phyloP scores from a whole-genome alignment of 2,329 filamentous ascomycete species.

The Tolypocladium tropicale region DNA sequence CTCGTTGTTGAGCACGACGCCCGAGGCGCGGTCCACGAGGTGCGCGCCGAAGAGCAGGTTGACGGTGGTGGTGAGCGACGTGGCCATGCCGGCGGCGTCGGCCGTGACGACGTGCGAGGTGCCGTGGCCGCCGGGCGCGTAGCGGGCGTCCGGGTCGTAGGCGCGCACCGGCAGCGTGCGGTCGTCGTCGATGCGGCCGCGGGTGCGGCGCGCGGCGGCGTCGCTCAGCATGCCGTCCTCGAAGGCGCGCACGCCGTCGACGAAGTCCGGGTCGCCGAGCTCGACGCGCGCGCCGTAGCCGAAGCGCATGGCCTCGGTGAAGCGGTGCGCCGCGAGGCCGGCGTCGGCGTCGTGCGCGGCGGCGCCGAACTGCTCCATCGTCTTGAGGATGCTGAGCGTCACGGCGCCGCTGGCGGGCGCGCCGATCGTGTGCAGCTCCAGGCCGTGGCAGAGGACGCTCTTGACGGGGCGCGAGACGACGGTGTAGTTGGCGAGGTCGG shows the following conservation, averaged over 20 bases:
- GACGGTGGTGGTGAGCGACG: constrained; percentile 77
- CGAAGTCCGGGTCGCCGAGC: constrained; percentile 73
- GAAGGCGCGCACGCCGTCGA: constrained; percentile 50
- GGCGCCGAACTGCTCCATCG: constrained; percentile 64
- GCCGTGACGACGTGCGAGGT: constrained; percentile 65
- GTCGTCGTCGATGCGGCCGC: constrained; percentile 59
- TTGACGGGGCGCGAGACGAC: constrained; percentile 55
- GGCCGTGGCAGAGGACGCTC: constrained; percentile 57
- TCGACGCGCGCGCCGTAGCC: constrained; percentile 71
- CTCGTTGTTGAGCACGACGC: constrained; percentile 67
- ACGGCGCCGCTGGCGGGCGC: constrained; percentile 74
- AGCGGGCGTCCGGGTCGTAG: constrained; percentile 62
- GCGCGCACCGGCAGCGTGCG: constrained; percentile 60
- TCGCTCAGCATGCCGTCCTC: constrained; percentile 59
- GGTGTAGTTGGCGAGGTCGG: constrained; percentile 65
- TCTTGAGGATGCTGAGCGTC: constrained; percentile 67
- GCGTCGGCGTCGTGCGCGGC: constrained; percentile 30
- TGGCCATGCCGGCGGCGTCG: constrained; percentile 63
- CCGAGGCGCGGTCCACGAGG: constrained; percentile 70
- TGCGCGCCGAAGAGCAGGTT: constrained; percentile 78
- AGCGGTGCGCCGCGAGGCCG: constrained; percentile 67
- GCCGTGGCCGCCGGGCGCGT: constrained; percentile 59
- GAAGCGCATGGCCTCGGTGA: constrained; percentile 84
- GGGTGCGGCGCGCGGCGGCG: constrained; percentile 47
- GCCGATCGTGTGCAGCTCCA: constrained; percentile 56